Evolutionary conservation across 352 stramenopile species (phyloP).

Genomic region (Phytophthora rubi): DNA sequence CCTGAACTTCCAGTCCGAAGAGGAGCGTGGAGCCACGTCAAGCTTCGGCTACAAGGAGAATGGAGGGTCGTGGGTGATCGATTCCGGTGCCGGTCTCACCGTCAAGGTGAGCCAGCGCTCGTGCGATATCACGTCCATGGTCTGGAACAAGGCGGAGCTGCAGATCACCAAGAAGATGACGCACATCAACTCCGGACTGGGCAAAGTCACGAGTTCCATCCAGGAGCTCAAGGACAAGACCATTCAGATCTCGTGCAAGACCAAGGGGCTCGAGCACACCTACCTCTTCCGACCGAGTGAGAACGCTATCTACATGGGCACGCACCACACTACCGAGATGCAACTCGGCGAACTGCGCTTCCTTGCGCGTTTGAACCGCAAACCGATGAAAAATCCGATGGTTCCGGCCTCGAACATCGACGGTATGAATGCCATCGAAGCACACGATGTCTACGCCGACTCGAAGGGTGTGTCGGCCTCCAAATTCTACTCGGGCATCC

Average conservation of each 20-base stretch:
- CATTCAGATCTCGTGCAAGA: constrained; percentile 54
- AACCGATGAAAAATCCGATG: constrained; percentile 45
- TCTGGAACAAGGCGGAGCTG: constrained; percentile 55
- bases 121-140: constrained; percentile 60
- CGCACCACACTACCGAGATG: constrained; percentile 48
- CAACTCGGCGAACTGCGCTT: constrained; percentile 56
- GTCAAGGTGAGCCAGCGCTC: constrained; percentile 48
- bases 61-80: constrained; percentile 49
- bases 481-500: constrained; percentile 56
- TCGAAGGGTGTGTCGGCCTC: constrained; percentile 40
- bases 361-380: constrained; percentile 47
- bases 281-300: constrained; percentile 60
- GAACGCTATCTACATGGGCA: constrained; percentile 68
- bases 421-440: constrained; percentile 47
- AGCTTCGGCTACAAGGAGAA: constrained; percentile 50
- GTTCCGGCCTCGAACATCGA: constrained; percentile 41
- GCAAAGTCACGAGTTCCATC: constrained; percentile 46
- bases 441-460: constrained; percentile 48
- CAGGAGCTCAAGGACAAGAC: constrained; percentile 41
- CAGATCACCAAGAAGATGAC: constrained; percentile 56
- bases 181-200: constrained; percentile 60
- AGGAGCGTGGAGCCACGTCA: constrained; percentile 17
- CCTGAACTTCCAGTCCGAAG: constrained; percentile 29
- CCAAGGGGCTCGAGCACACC: constrained; percentile 49
- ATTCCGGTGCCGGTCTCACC: constrained; percentile 42